Evolutionary conservation across 225 moss, liverwort and hornwort genomes (phyloP), one percentile per base, ranked within the genome.

Genomic region (Marchantia polymorpha): DNA sequence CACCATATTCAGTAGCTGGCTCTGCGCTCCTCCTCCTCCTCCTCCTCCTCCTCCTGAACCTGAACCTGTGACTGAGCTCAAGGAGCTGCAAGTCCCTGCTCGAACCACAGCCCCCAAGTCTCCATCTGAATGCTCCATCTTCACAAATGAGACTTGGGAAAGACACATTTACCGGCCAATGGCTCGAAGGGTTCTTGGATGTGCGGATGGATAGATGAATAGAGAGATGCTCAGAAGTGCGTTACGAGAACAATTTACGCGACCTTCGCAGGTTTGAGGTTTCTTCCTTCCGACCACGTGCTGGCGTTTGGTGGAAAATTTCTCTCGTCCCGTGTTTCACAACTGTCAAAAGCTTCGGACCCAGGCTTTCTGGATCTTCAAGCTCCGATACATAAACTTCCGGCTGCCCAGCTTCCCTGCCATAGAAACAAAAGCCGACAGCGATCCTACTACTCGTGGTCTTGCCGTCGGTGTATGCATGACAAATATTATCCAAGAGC

Each of bases 81-180:
- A 54, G 15, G 59, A 68, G 56, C 81, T 79, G 56, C 76, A 52
- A 39, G 86, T 83, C 4, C 86, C 86, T 7, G 76, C 81, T 70
- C 83, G 83, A 52, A 86, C 86, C 47, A 86, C 86, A 17, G 83
- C 83, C 78, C 86, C 83, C 81, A 86, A 79, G 49, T 86, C 83
- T 61, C 86, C 86, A 60, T 86, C 86, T 56, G 80, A 77, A 73
- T 80, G 85, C 72, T 86, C 85, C 85, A 86, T 86, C 30, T 72
- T 61, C 64, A 52, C 60, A 60, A 75, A 63, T 51, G 81, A 72
- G 55, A 82, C 73, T 73, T 80, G 58, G 25, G 39, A 61, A 27
- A 79, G 52, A 72, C 76, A 64, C 75, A 79, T 77, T 64, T 25
- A 76, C 56, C 7, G 26, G 27, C 26, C 39, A 60, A 23, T 46